Evolutionary conservation across 139 green algal species (phyloP).

Genomic region (Mesotaenium endlicherianum): DNA sequence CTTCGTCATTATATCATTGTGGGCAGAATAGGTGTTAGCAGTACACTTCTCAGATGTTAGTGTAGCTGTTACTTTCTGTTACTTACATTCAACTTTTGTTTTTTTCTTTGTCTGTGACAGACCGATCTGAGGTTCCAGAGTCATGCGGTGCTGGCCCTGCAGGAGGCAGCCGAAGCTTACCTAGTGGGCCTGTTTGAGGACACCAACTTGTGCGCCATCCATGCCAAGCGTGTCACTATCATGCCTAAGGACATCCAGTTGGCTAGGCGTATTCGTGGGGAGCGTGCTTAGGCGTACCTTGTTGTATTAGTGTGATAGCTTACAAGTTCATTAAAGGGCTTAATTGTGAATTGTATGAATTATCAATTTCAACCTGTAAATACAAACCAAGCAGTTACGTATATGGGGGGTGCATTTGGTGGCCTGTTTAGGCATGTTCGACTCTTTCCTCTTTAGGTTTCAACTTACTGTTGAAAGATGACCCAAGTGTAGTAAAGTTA

Average conservation of each 20-base stretch:
- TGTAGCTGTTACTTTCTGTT: neutral
- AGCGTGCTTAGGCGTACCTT: conserved; percentile 32
- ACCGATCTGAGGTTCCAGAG: conserved; percentile 97
- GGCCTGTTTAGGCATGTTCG: no score
- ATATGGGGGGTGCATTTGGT: no score
- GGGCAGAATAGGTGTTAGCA: neutral
- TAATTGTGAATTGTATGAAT: no score
- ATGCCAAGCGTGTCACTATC: conserved; percentile 96
- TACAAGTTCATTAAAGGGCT: no score
- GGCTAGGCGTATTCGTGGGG: conserved; percentile 81
- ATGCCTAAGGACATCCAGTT: conserved; percentile 97
- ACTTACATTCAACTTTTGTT: neutral
- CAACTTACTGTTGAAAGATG: no score
- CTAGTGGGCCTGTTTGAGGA: conserved; percentile 98
- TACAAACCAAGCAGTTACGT: no score
- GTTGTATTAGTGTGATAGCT: no score
- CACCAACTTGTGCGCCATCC: conserved; percentile 95
- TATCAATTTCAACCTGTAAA: no score
- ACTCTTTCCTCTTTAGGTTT: no score
- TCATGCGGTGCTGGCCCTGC: conserved; percentile 78
- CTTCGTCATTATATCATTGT: neutral
- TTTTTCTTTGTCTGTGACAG: conserved; percentile 60
- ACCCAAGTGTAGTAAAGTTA: no score
- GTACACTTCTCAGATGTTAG: neutral
- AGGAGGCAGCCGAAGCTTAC: conserved; percentile 82